Base-by-base conservation (phyloP, 1,284 basidiomycete genomes). In the Vanrija sp. region DNA sequence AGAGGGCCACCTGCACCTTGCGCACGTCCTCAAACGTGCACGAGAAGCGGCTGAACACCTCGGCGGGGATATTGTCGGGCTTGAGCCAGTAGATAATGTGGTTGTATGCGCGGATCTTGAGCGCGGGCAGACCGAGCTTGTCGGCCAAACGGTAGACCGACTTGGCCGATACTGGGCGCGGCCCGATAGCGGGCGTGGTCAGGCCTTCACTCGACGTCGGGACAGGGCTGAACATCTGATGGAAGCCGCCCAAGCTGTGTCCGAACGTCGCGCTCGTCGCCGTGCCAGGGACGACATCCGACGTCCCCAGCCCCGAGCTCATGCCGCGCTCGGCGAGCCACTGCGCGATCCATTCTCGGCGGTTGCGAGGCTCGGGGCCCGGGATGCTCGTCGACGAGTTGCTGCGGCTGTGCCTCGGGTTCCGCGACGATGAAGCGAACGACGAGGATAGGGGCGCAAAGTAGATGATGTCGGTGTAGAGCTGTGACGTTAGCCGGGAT, bases 101-200 rank as follows among this genome's bases (percentile, higher is more conserved):
- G 81, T 86, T 66, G 55, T 65, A 73, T 9, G 64, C 71, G 37
- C 75, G 61, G 10, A 75, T 60, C 49, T 71, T 71, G 41, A 76
- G 60, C 3, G 71, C 59, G 1, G 64, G 69, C 10, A 76, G 52
- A 45, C 73, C 72, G 27, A 76, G 65, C 57, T 75, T 86, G 86
- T 91, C 89, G 3, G 89, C 88, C n/a, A 92, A 79, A 39, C 87
- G 79, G 70, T 90, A 93, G n/a, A 86, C 84, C 3, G 89, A 86
- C 75, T 93, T 93, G 10, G 90, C 88, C 20, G 86, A 89, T 64
- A 88, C 89, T 0, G 89, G 89, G n/a, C 80, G 77, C 1, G 87
- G 87, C 38, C 82, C 78, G 15, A 81, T 19, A 1, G 48, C 49
- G 7, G 19, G 24, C 43, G 19, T 35, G 24, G 15, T 18, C 39